A percentile compares a stretch with the other conserved stretches of the same genome.
phyloP scores from a whole-genome alignment of 106 monocot species.

The Dioscorea dumetorum region DNA sequence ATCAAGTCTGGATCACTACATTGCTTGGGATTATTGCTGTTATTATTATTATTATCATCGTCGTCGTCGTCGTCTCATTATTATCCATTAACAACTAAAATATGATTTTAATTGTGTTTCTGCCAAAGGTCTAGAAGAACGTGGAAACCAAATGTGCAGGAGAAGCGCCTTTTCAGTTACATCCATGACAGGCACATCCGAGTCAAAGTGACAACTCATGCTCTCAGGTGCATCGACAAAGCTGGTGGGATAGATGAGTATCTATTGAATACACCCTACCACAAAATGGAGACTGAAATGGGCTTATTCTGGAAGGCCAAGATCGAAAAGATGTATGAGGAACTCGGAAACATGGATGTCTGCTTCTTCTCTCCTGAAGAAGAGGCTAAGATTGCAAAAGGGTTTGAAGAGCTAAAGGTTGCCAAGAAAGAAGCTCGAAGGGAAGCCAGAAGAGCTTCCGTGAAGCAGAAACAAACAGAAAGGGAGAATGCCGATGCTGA shows the following conservation, averaged over 20 bases:
- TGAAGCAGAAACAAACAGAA: slow-evolving; percentile 15
- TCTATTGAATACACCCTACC: slow-evolving; percentile 75
- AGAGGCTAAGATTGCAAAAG: slow-evolving; percentile 46
- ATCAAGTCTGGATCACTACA: not conserved
- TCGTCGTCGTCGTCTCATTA: no score
- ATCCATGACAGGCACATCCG: slow-evolving; percentile 69
- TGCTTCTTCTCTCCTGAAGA: slow-evolving; percentile 59
- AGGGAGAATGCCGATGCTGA: not conserved
- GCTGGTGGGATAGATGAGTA: slow-evolving; percentile 95
- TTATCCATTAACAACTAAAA: no score
- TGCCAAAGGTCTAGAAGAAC: slow-evolving; percentile 44
- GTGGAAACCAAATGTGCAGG: slow-evolving; percentile 94
- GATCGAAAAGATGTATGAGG: slow-evolving; percentile 69
- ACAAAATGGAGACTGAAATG: slow-evolving; percentile 77
- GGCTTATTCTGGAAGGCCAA: slow-evolving; percentile 80
- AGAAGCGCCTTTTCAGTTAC: slow-evolving; percentile 86
- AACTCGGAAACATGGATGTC: slow-evolving; percentile 53
- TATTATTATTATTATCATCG: no score
- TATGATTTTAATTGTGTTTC: not conserved
- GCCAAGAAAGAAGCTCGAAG: slow-evolving; percentile 33
- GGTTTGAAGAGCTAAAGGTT: slow-evolving; percentile 37
- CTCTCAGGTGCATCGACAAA: slow-evolving; percentile 89
- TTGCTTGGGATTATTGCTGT: not conserved
- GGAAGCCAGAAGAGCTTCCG: slow-evolving; percentile 22
- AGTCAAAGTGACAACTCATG: slow-evolving; percentile 83